These are phyloP conservation scores for Claviceps sorghi DNA, from an alignment of 2,329 filamentous ascomycete genomes.

Conservation along the genomic window DNA sequence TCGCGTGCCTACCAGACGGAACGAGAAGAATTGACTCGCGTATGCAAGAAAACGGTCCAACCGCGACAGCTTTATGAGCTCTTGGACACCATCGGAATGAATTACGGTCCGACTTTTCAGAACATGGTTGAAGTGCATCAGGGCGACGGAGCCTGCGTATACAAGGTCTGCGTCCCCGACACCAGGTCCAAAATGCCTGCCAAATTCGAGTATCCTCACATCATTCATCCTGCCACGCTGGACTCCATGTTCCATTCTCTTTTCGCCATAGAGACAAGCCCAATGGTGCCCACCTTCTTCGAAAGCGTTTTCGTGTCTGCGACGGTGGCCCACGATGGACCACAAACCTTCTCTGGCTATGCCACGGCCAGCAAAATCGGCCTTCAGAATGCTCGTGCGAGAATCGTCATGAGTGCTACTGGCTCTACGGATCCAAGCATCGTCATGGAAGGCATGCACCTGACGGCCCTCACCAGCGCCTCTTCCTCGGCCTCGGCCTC, in stretches of 20 bases:
- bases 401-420: slow-evolving; percentile 28
- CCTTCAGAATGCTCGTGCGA: slow-evolving; percentile 25
- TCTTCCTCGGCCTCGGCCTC: slow-evolving; percentile 11
- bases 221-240: slow-evolving; percentile 44
- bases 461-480: slow-evolving; percentile 21
- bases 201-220: slow-evolving; percentile 36
- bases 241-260: slow-evolving; percentile 41
- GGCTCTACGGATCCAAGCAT: slow-evolving; percentile 21
- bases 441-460: slow-evolving; percentile 29
- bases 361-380: slow-evolving; percentile 22
- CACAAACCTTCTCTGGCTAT: slow-evolving; percentile 25
- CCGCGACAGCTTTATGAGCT: slow-evolving; percentile 35
- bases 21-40: slow-evolving; percentile 12
- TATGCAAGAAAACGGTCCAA: slow-evolving; percentile 20
- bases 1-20: slow-evolving; percentile 11
- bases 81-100: slow-evolving; percentile 35
- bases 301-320: slow-evolving; percentile 32
- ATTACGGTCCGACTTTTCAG: slow-evolving; percentile 35
- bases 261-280: slow-evolving; percentile 27
- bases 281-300: slow-evolving; percentile 36
- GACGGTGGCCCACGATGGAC: slow-evolving; percentile 17
- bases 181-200: slow-evolving; percentile 38
- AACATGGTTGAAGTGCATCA: slow-evolving; percentile 27
- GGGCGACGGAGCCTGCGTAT: slow-evolving; percentile 20
- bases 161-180: slow-evolving; percentile 29